Evolutionary conservation across 495 filamentous ascomycete genomes (phyloP), one percentile per base, ranked within the genome.

Genomic region (Trichoderma erinaceum): DNA sequence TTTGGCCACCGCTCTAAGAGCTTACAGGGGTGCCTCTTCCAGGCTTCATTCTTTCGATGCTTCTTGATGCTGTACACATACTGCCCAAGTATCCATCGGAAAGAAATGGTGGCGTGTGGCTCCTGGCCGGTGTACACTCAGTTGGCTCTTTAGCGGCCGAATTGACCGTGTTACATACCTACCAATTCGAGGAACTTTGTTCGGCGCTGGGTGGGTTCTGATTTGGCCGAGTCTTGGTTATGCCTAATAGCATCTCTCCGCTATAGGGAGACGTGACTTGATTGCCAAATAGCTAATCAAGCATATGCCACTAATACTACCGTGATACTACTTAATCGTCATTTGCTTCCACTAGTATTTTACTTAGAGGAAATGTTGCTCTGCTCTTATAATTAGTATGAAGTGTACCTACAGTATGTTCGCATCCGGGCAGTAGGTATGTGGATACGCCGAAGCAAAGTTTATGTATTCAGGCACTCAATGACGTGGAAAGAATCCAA

Each of bases 81-180:
- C 4, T 0, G 21, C 21, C 0, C 18, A 21, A 25, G 6, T 16
- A 16, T 23, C 27, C 56, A 58, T 25, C 25, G 56, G 16, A 16
- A 29, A 13, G 23, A 23, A 61, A 18, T 61, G 11, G 56, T 32
- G 56, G 56, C 56, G 56, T 61, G 56, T 61, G 25, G 56, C 56
- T 61, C 6, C 11, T 32, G 13, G 11, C 56, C 56, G 25, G 56
- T 29, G 23, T 13, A 5, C 23, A 21, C 25, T 32, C 16, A 21
- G 56, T 25, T 4, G 56, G 56, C 56, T n/a, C 0, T 32, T 18
- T 32, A 12, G 56, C 32, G 56, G 27, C 48, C 56, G 56, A 7
- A 61, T 61, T 61, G 25, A 21, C 25, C 56, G 23, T 32, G 56
- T 0, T 27, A 4, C 25, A 61, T 21, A 25, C 56, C 56, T 21